These are phyloP conservation scores for Sclerotiophoma versabilis DNA, from an alignment of 2,329 filamentous ascomycete genomes.

Conservation along the genomic window DNA sequence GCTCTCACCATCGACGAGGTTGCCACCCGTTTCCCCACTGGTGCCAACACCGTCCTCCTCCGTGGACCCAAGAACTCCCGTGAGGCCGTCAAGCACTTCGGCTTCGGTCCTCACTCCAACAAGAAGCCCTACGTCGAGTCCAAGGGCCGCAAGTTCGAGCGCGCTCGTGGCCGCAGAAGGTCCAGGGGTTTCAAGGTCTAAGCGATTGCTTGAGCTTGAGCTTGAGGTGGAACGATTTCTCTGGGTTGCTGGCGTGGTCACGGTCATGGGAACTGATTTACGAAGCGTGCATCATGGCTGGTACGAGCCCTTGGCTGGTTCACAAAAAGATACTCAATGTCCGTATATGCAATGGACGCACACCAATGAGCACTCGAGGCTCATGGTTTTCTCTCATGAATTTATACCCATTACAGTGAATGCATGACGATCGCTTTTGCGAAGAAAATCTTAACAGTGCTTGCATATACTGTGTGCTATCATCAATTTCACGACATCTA, in stretches of 20 bases:
- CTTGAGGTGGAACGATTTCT: slow-evolving; percentile 42
- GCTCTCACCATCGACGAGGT: slow-evolving; percentile 96
- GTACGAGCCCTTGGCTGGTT: slow-evolving; percentile 41
- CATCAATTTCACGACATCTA: too few relatives aligned
- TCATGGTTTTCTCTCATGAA: slow-evolving; percentile 43
- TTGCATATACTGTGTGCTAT: neutral
- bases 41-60: slow-evolving; percentile 95
- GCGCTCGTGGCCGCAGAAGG: slow-evolving; percentile 96
- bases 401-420: slow-evolving; percentile 8
- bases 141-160: slow-evolving; percentile 99
- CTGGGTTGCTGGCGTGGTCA: slow-evolving; percentile 49
- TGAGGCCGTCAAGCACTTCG: slow-evolving; percentile 99
- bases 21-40: slow-evolving; percentile 91
- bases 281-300: slow-evolving; percentile 48
- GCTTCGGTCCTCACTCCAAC: slow-evolving; percentile 96
- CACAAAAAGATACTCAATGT: slow-evolving; percentile 50
- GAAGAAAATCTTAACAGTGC: neutral
- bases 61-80: slow-evolving; percentile 98
- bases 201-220: slow-evolving; percentile 48
- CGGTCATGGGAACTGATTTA: slow-evolving; percentile 46
- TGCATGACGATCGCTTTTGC: slow-evolving; percentile 9
- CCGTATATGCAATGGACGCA: slow-evolving; percentile 44
- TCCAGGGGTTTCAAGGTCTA: slow-evolving; percentile 99
- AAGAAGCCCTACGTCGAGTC: slow-evolving; percentile 98
- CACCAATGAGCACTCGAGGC: slow-evolving; percentile 42